Evolutionary conservation across 1,139 yeast genomes (phyloP), one percentile per base, ranked within the genome.

Genomic region (Meyerozyma carpophila): DNA sequence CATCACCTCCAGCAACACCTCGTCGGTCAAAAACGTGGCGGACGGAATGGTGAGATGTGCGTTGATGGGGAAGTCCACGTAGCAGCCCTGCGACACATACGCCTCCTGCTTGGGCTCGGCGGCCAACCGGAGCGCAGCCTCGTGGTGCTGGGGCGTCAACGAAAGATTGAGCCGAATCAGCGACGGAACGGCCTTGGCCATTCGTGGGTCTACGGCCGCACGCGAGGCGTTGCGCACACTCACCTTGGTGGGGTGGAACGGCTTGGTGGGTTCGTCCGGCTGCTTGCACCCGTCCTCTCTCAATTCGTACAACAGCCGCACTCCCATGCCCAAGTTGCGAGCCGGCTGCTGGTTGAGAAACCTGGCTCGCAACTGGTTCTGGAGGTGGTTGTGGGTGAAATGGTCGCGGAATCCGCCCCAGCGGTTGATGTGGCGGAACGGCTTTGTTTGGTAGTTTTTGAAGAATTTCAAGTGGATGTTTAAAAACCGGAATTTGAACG

Each of bases 61-160:
- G 46, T 70, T 73, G 25, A 77, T 50, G 18, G 66, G 63, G 55
- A 81, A 81, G 49, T 81, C 85, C 39, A 81, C 75, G 55, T 67
- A 73, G 41, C 80, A 71, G 1, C 84, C 83, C 8, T 47, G 47
- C 18, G 31, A 56, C 48, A 11, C 43, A 28, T 43, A 46, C 29
- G 37, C 42, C 36, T 50, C 49, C 5, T 44, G 39, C 38, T 51
- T 50, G 39, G 60, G 65, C 41, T 55, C 54, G 8, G 71, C 62
- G 3, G 76, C 75, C 54, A 69, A 55, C 36, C 56, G 57, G 42
- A 71, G 59, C 21, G 72, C 69, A 45, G 67, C 52, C 40, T 65
- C 62, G 50, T 70, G 75, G 55, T 67, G 59, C 43, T 50, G 58
- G 43, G 67, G 63, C 42, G 62, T 66, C 60, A 63, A 65, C 54